These are phyloP conservation scores for Backusella liffmaniae DNA, from an alignment of 192 early-diverging fungal genomes.

Conservation along the genomic window DNA sequence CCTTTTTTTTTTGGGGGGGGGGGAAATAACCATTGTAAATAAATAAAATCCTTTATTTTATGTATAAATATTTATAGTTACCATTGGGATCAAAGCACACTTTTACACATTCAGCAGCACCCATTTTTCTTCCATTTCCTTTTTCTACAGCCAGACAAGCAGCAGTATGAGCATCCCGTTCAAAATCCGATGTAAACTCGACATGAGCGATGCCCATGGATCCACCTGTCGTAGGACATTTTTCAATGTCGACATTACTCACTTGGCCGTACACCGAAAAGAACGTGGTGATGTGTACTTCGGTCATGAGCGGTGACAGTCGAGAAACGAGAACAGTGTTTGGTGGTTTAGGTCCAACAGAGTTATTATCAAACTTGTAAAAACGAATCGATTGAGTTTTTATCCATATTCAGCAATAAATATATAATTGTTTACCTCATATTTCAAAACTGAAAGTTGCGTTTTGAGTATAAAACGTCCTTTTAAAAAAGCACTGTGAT, in stretches of 20 bases:
- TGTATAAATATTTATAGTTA: neutral
- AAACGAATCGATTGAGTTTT: neutral
- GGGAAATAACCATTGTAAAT: neutral
- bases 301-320: slow-evolving; percentile 39
- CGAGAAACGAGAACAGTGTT: slow-evolving; percentile 37
- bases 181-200: slow-evolving; percentile 38
- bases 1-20: slow-evolving; percentile 18
- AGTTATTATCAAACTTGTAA: slow-evolving; percentile 27
- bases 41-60: neutral
- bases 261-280: slow-evolving; percentile 54
- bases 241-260: slow-evolving; percentile 47
- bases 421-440: neutral
- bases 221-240: slow-evolving; percentile 44
- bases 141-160: slow-evolving; percentile 49
- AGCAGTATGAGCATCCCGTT: slow-evolving; percentile 32
- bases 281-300: slow-evolving; percentile 32
- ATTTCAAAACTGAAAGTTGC: slow-evolving; percentile 15
- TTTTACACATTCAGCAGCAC: slow-evolving; percentile 27
- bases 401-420: neutral
- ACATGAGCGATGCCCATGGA: slow-evolving; percentile 51
- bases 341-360: slow-evolving; percentile 29
- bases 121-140: slow-evolving; percentile 47
- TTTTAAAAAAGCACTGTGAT: neutral
- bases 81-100: slow-evolving; percentile 41
- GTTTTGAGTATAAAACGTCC: slow-evolving; percentile 1